A percentile compares a stretch with the other conserved stretches of the same genome.
Evolutionary conservation across 768 basidiomycete genomes (phyloP).

Genomic region (Scleroderma bovista): DNA sequence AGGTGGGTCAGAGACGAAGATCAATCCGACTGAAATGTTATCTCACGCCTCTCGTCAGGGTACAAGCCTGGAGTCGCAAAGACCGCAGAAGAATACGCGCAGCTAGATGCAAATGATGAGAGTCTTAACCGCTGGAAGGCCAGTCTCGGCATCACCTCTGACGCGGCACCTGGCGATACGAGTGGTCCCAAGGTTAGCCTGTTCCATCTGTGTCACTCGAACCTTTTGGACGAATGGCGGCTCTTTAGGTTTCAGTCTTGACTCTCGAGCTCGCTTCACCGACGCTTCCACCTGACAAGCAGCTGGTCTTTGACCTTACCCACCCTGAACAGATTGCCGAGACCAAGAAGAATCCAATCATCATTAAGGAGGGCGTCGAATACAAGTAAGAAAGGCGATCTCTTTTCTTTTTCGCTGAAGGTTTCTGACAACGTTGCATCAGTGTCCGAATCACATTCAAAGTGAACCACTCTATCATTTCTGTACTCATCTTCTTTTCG

Average conservation of each 20-base stretch:
- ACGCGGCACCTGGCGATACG: constrained; percentile 31
- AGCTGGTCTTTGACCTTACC: constrained; percentile 62
- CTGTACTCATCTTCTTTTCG: constrained; percentile 38
- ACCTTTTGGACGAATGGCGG: constrained; percentile 18
- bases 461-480: constrained; percentile 87
- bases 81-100: constrained; percentile 74
- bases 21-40: constrained; percentile 3
- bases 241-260: constrained; percentile 42
- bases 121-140: constrained; percentile 95
- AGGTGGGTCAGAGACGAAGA: constrained; percentile 36
- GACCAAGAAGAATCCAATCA: constrained; percentile 72
- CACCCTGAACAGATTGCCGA: constrained; percentile 39
- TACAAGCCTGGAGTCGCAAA: constrained; percentile 71
- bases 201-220: constrained; percentile 1
- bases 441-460: constrained; percentile 80
- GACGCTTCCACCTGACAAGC: constrained; percentile 56
- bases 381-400: constrained; percentile 56
- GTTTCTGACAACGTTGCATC: constrained; percentile 5
- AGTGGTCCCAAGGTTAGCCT: constrained; percentile 60
- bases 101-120: constrained; percentile 87
- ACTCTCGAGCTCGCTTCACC: constrained; percentile 77
- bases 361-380: constrained; percentile 81
- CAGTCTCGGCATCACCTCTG: constrained; percentile 76
- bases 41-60: constrained; percentile 40
- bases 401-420: background rate